Conservation (phyloP, 257 asterid genomes). For the Solanum chilense region DNA sequence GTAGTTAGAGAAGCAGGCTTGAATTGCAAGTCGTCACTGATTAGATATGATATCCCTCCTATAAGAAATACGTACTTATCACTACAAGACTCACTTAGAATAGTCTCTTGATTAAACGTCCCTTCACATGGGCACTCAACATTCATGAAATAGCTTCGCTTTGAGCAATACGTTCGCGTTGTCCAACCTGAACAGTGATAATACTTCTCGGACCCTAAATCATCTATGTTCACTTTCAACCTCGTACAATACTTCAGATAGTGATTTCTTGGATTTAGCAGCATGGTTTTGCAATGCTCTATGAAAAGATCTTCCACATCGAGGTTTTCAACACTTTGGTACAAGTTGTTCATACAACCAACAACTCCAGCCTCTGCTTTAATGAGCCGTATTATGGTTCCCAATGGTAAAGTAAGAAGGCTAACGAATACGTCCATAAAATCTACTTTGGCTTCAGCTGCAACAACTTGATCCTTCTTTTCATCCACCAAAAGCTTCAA, state of each 20-base stretch:
- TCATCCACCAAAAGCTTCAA: background rate
- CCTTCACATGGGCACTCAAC: background rate
- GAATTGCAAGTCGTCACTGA: background rate
- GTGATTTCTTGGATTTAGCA: background rate
- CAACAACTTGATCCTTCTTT: background rate
- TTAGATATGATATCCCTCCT: background rate
- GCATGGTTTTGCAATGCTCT: background rate
- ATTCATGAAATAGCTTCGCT: background rate
- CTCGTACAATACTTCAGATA: background rate
- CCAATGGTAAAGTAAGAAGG: background rate
- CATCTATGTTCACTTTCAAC: background rate
- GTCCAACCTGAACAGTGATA: background rate
- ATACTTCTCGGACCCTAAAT: background rate
- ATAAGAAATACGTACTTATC: background rate
- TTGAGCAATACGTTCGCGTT: background rate
- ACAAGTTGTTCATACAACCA: constrained; percentile 4
- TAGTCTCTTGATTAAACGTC: background rate
- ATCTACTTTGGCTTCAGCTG: background rate
- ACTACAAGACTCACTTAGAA: background rate
- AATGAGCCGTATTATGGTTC: background rate
- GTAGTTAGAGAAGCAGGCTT: background rate
- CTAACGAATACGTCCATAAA: background rate
- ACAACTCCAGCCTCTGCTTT: background rate
- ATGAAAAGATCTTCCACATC: background rate
- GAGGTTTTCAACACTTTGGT: background rate